Conservation (phyloP, 805 yeast species). For the Nakazawaea sp. region DNA sequence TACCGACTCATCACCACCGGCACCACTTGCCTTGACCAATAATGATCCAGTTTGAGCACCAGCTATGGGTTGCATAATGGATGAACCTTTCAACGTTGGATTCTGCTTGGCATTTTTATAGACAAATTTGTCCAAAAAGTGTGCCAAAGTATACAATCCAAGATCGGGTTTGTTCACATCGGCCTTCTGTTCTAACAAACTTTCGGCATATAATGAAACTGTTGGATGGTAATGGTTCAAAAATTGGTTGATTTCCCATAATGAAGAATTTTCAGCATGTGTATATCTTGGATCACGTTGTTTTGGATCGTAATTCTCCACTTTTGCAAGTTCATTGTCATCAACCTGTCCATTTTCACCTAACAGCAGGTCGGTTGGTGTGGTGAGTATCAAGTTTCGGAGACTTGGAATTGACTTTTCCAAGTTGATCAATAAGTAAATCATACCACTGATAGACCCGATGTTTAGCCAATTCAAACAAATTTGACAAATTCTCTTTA, state of each 20-base stretch:
- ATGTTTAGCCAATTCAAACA: slow-evolving; percentile 81
- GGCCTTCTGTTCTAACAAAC: slow-evolving; percentile 43
- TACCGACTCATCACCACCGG: slow-evolving; percentile 28
- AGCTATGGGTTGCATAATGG: slow-evolving; percentile 96
- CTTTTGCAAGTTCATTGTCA: slow-evolving; percentile 22
- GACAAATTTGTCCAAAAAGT: slow-evolving; percentile 92
- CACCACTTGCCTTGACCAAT: slow-evolving; percentile 45
- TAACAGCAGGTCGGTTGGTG: slow-evolving; percentile 44
- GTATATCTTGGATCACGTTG: slow-evolving; percentile 92
- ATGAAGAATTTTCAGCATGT: slow-evolving; percentile 71
- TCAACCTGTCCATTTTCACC: slow-evolving; percentile 38
- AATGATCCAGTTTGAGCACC: slow-evolving; percentile 72
- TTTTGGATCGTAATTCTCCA: slow-evolving; percentile 61
- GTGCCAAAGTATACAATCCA: slow-evolving; percentile 79
- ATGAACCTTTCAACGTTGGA: slow-evolving; percentile 60
- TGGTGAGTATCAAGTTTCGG: slow-evolving; percentile 50
- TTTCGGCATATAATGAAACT: slow-evolving; percentile 69
- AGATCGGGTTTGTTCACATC: slow-evolving; percentile 74
- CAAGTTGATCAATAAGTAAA: slow-evolving; percentile 65
- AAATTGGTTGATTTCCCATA: slow-evolving; percentile 83
- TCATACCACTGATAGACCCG: slow-evolving; percentile 84
- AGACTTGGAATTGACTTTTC: slow-evolving; percentile 59
- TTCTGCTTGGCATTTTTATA: slow-evolving; percentile 87
- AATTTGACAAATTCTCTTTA: slow-evolving; percentile 81
- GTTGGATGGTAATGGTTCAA: slow-evolving; percentile 89